Percentiles rank a stretch among this genome's conserved stretches.
These are phyloP conservation scores for Claviceps paspali DNA, from an alignment of 2,329 filamentous ascomycete species.

Conservation along the genomic window DNA sequence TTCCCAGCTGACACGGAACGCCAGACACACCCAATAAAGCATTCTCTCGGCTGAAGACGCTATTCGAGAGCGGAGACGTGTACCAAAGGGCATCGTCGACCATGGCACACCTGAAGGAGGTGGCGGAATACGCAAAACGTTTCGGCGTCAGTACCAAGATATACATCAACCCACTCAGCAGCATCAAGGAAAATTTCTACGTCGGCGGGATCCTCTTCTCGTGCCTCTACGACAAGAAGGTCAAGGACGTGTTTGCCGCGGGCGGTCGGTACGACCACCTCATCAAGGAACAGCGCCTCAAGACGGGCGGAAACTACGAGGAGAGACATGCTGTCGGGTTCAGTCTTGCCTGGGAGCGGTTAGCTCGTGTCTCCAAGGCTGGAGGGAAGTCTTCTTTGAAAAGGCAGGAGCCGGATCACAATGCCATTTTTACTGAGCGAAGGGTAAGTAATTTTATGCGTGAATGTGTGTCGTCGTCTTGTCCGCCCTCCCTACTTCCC, in stretches of 20 bases:
- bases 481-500: too few relatives aligned
- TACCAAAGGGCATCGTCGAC: constrained; percentile 61
- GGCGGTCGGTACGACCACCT: constrained; percentile 86
- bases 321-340: constrained; percentile 81
- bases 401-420: constrained; percentile 48
- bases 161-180: constrained; percentile 72
- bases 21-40: constrained; percentile 42
- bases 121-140: constrained; percentile 60
- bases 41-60: constrained; percentile 40
- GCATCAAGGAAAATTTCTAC: constrained; percentile 86
- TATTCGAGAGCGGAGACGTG: constrained; percentile 48
- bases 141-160: constrained; percentile 64
- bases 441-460: too few relatives aligned
- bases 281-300: constrained; percentile 69
- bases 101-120: constrained; percentile 65
- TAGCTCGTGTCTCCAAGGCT: constrained; percentile 49
- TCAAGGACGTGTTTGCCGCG: constrained; percentile 76
- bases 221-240: constrained; percentile 73
- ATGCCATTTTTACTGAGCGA: constrained; percentile 44
- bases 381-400: constrained; percentile 48
- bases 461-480: too few relatives aligned
- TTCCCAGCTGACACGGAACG: too few relatives aligned
- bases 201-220: constrained; percentile 75
- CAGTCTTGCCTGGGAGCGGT: constrained; percentile 73
- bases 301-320: constrained; percentile 43